Conservation (phyloP, 257 asterid genomes). For the Fraxinus excelsior region DNA sequence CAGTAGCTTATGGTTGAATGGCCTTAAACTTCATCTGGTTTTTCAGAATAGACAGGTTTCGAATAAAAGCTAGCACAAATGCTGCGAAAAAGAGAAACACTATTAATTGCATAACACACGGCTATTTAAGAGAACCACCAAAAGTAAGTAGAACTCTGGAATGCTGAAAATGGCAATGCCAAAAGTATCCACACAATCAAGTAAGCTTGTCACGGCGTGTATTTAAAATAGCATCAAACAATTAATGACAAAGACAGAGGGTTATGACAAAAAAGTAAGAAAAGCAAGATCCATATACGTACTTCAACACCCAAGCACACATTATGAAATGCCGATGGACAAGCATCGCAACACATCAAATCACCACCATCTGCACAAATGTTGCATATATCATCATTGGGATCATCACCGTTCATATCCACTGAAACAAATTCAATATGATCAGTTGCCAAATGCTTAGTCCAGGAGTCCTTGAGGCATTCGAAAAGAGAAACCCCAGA, state of each 20-base stretch:
- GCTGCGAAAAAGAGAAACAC: neutral
- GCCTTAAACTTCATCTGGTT: neutral
- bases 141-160: neutral
- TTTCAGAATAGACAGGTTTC: neutral
- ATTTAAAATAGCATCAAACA: slow-evolving; percentile 12
- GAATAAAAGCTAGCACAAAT: neutral
- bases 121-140: neutral
- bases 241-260: slow-evolving; percentile 18
- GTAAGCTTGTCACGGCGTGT: neutral
- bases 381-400: slow-evolving; percentile 89
- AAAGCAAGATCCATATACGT: slow-evolving; percentile 26
- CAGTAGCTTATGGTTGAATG: neutral
- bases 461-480: slow-evolving; percentile 80
- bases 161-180: neutral
- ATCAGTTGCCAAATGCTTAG: slow-evolving; percentile 51
- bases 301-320: slow-evolving; percentile 81
- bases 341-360: slow-evolving; percentile 87
- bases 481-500: slow-evolving; percentile 70
- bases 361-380: slow-evolving; percentile 96
- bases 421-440: slow-evolving; percentile 58
- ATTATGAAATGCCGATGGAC: slow-evolving; percentile 93
- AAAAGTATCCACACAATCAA: neutral
- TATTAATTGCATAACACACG: neutral
- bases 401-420: slow-evolving; percentile 77
- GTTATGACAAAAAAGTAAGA: slow-evolving; percentile 4